Conservation (phyloP, 1,139 yeast species). For the Taphrina deformans region DNA sequence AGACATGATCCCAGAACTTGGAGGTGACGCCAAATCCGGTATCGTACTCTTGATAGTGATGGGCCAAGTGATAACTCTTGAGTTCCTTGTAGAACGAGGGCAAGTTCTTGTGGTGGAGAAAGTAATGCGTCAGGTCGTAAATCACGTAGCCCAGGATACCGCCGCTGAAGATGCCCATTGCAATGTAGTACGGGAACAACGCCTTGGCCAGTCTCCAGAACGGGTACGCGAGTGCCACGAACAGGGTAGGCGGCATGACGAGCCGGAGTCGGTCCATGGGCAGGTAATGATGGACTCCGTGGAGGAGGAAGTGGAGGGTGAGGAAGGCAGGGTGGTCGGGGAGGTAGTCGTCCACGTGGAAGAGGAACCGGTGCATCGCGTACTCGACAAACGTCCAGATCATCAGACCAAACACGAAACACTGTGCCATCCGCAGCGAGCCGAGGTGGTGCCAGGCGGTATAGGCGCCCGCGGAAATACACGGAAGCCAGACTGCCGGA, state of each 20-base stretch:
- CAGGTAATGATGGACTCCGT: slow-evolving; percentile 93
- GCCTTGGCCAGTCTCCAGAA: slow-evolving; percentile 61
- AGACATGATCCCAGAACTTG: slow-evolving; percentile 88
- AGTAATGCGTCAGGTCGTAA: slow-evolving; percentile 88
- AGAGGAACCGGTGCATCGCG: slow-evolving; percentile 79
- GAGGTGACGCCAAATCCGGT: slow-evolving; percentile 95
- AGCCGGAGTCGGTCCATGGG: slow-evolving; percentile 94
- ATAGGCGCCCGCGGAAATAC: slow-evolving; percentile 57
- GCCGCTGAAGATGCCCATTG: slow-evolving; percentile 77
- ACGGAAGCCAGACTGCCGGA: slow-evolving; percentile 87
- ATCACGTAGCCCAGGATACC: slow-evolving; percentile 89
- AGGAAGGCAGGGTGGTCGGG: slow-evolving; percentile 78
- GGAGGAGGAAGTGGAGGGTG: slow-evolving; percentile 82
- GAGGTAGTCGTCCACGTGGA: slow-evolving; percentile 82
- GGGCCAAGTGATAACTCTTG: slow-evolving; percentile 84
- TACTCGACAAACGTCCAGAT: slow-evolving; percentile 94
- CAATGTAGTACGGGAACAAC: slow-evolving; percentile 55
- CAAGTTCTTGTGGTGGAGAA: slow-evolving; percentile 74
- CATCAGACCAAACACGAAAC: slow-evolving; percentile 66
- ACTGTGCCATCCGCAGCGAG: slow-evolving; percentile 30
- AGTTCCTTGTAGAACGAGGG: slow-evolving; percentile 74
- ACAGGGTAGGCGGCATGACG: slow-evolving; percentile 93
- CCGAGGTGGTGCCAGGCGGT: slow-evolving; percentile 45
- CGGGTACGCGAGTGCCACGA: slow-evolving; percentile 59
- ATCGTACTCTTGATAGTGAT: slow-evolving; percentile 94